Conservation (phyloP, 768 basidiomycete species). For the Pulveroboletus ravenelii region DNA sequence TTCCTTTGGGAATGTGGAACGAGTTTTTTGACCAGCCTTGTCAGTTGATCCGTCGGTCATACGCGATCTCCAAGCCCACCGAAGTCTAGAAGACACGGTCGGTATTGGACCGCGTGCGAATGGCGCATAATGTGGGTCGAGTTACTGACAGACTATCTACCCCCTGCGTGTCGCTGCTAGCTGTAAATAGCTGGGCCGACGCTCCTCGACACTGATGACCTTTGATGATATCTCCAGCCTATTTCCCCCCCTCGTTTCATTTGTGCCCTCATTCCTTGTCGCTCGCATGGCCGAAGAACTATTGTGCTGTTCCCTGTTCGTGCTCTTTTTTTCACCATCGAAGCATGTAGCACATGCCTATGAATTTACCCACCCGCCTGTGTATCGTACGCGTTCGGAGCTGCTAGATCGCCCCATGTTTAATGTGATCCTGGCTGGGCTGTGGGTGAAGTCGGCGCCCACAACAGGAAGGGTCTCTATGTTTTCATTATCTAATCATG, state of each 20-base stretch:
- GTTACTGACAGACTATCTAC: conserved; percentile 15
- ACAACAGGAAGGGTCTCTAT: neutral
- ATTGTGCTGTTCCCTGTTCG: conserved; percentile 12
- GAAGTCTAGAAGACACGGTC: conserved; percentile 65
- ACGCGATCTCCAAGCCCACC: conserved; percentile 82
- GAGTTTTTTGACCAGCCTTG: conserved; percentile 17
- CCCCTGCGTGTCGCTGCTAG: conserved; percentile 15
- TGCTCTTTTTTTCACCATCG: conserved; percentile 4
- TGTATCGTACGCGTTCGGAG: conserved; percentile 26
- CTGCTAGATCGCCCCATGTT: conserved; percentile 21
- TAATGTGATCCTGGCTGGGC: neutral
- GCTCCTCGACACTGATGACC: conserved; percentile 24
- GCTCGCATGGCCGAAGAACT: conserved; percentile 14
- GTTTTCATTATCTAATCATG: conserved; percentile 30
- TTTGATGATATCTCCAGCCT: conserved; percentile 26
- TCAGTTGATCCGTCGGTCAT: conserved; percentile 85
- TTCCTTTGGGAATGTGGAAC: conserved; percentile 3
- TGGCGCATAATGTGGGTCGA: conserved; percentile 20
- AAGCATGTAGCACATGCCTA: conserved; percentile 29
- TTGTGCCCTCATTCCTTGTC: conserved; percentile 15
- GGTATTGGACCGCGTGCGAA: conserved; percentile 30
- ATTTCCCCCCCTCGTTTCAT: conserved; percentile 12
- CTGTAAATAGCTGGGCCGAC: conserved; percentile 22
- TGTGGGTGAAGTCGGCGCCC: no score
- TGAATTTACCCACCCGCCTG: conserved; percentile 16